These are phyloP conservation scores for Candida yuanshanica DNA, from an alignment of 805 yeast species.

Conservation along the genomic window DNA sequence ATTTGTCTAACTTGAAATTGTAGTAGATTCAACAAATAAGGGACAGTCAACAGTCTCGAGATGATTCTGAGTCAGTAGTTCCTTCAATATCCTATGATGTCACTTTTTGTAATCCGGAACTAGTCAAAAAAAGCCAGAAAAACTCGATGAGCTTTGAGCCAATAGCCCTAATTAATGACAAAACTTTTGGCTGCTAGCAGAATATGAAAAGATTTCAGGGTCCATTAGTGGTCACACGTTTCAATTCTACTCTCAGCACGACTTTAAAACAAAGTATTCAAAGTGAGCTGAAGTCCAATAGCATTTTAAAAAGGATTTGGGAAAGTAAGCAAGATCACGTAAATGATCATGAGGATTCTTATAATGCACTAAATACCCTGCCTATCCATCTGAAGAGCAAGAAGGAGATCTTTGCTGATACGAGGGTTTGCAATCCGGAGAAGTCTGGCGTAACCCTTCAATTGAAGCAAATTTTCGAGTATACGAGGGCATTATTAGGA, in stretches of 20 bases:
- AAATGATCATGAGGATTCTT: neutral
- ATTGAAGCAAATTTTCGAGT: conserved; percentile 35
- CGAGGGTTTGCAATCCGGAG: neutral
- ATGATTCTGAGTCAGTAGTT: no score
- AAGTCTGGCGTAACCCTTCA: conserved; percentile 9
- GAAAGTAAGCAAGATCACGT: neutral
- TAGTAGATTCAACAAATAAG: no score
- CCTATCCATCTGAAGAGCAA: neutral
- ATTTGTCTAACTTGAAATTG: no score
- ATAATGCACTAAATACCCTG: neutral
- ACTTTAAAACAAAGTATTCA: neutral
- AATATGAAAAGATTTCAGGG: no score
- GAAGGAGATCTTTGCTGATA: neutral
- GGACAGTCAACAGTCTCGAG: no score
- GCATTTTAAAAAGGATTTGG: neutral
- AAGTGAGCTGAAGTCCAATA: neutral
- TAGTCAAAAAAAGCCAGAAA: no score
- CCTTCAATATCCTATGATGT: no score
- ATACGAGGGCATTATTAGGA: conserved; percentile 39
- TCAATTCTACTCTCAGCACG: neutral
- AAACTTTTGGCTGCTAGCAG: no score
- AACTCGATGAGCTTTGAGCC: no score
- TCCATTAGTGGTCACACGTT: neutral
- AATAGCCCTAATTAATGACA: no score
- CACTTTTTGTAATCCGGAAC: no score